These are phyloP conservation scores for Nakazawaea populi DNA, from an alignment of 805 yeast species.

Conservation along the genomic window DNA sequence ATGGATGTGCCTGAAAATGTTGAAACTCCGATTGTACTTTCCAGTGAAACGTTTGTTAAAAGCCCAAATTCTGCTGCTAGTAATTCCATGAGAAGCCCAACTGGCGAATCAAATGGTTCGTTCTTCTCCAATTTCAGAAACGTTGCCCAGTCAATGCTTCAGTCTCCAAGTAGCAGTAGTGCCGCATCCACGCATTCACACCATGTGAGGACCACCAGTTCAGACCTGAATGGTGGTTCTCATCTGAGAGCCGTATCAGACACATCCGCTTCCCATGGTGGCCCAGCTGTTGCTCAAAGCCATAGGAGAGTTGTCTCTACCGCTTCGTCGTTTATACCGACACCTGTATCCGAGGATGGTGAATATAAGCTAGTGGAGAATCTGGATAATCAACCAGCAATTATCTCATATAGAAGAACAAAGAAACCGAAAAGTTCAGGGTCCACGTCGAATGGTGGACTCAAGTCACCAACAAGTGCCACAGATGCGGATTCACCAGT, in stretches of 20 bases:
- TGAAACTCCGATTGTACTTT: background rate
- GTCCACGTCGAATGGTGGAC: constrained; percentile 17
- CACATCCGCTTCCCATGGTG: background rate
- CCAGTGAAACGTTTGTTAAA: background rate
- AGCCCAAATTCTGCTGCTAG: background rate
- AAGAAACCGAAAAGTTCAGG: constrained; percentile 15
- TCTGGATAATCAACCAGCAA: constrained; percentile 21
- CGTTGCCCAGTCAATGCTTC: constrained; percentile 7
- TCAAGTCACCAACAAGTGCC: constrained; percentile 6
- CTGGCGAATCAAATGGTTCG: constrained; percentile 4
- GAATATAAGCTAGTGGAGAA: constrained; percentile 15
- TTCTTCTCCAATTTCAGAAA: constrained; percentile 5
- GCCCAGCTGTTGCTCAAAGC: constrained; percentile 23
- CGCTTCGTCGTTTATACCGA: constrained; percentile 24
- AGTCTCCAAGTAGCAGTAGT: constrained; percentile 7
- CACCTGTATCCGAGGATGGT: constrained; percentile 13
- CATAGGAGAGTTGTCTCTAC: constrained; percentile 25
- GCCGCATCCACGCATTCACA: background rate
- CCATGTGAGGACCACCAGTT: background rate
- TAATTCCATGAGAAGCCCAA: background rate
- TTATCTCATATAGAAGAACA: constrained; percentile 23
- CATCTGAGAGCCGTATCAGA: background rate
- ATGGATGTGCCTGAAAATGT: background rate
- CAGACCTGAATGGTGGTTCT: background rate
- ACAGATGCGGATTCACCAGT: constrained; percentile 10